Percentiles rank a stretch among this genome's conserved stretches.
phyloP scores from a whole-genome alignment of 257 asterid species.

The Nicotiana undulata region DNA sequence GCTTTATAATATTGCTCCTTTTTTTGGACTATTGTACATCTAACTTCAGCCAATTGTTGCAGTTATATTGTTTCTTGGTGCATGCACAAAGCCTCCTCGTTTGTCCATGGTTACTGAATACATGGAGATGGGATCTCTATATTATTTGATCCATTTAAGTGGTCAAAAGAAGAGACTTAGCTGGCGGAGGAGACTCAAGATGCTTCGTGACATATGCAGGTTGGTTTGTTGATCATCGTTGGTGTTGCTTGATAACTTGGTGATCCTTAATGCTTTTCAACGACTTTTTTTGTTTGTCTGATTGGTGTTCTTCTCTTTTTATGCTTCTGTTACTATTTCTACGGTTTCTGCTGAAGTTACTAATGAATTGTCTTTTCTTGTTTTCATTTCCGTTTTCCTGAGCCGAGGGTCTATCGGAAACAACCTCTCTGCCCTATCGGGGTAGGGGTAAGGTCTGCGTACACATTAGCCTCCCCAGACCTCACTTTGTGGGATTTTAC shows the following conservation, averaged over 20 bases:
- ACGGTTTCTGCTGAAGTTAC: too few relatives aligned
- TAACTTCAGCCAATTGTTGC: slow-evolving; percentile 19
- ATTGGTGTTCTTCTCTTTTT: too few relatives aligned
- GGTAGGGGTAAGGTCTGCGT: too few relatives aligned
- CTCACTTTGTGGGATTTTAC: too few relatives aligned
- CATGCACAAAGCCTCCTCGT: slow-evolving; percentile 92
- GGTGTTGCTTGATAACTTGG: background rate
- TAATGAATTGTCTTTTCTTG: too few relatives aligned
- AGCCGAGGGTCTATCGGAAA: too few relatives aligned
- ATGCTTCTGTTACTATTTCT: too few relatives aligned
- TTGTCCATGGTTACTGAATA: slow-evolving; percentile 90
- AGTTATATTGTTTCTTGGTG: slow-evolving; percentile 96
- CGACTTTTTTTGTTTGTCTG: background rate
- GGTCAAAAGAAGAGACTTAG: slow-evolving; percentile 87
- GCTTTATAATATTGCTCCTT: slow-evolving; percentile 1
- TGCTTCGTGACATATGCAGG: slow-evolving; percentile 99
- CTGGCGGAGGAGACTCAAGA: slow-evolving; percentile 88
- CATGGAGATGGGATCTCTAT: slow-evolving; percentile 98
- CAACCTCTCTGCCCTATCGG: too few relatives aligned
- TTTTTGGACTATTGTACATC: background rate
- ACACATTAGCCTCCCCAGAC: too few relatives aligned
- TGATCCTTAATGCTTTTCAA: background rate
- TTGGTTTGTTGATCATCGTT: slow-evolving; percentile 21
- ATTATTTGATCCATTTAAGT: slow-evolving; percentile 75
- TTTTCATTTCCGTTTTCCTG: too few relatives aligned